Conservation (phyloP, 176 grass and related monocot species). For the Aegilops umbellulata region DNA sequence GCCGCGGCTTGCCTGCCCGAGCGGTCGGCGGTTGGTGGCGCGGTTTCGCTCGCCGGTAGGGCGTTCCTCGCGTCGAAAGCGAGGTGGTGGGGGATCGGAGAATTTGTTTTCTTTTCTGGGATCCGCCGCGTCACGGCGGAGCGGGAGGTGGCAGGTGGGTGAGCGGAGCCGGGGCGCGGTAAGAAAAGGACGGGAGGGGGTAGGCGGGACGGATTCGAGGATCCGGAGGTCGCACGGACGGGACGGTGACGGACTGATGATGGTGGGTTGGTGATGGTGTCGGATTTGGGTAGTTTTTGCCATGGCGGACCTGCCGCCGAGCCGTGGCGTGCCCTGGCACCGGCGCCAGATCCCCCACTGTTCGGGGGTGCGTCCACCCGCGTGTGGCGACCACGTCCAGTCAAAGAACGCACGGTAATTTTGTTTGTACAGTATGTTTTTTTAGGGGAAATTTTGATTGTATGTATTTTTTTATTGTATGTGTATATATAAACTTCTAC, state of each 20-base stretch:
- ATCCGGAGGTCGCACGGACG: background rate
- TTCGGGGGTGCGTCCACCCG: background rate
- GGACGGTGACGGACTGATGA: background rate
- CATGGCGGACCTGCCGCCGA: background rate
- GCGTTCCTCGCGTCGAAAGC: background rate
- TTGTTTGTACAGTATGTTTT: no score
- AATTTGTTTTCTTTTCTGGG: background rate
- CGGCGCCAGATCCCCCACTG: background rate
- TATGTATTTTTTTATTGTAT: no score
- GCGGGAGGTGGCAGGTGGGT: conserved; percentile 4
- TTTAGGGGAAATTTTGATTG: no score
- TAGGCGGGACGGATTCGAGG: background rate
- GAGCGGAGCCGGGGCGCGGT: background rate
- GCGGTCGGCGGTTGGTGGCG: conserved; percentile 17
- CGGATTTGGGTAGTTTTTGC: background rate
- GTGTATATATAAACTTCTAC: no score
- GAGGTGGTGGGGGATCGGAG: background rate
- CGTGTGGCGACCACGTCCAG: no score
- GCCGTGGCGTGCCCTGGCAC: background rate
- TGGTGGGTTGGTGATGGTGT: background rate
- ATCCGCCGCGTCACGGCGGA: conserved; percentile 9
- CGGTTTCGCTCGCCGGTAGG: background rate
- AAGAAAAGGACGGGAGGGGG: background rate
- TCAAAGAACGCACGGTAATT: no score
- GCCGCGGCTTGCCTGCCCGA: background rate